A percentile compares a stretch with the other conserved stretches of the same genome.
Conservation (phyloP, 352 stramenopile species). For the Aphanomyces astaci region DNA sequence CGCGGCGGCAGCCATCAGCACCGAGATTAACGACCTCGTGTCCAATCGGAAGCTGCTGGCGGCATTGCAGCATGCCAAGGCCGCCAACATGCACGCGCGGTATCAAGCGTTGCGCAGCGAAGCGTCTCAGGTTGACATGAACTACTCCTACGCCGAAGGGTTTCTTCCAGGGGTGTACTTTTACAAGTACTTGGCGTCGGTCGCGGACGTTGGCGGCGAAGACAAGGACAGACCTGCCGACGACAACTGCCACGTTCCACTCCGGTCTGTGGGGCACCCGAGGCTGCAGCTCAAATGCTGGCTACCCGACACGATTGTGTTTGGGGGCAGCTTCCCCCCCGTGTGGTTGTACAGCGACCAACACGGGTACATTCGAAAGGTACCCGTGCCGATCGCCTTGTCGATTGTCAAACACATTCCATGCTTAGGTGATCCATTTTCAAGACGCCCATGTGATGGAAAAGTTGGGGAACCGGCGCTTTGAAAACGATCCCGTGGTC, state of each 20-base stretch:
- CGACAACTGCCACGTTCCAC: background rate
- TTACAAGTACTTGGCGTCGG: slow-evolving; percentile 20
- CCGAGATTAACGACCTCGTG: background rate
- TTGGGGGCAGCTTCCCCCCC: slow-evolving; percentile 57
- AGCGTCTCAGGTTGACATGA: background rate
- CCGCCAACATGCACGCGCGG: background rate
- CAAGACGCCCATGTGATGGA: slow-evolving; percentile 70
- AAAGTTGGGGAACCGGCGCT: slow-evolving; percentile 36
- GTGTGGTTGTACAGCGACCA: slow-evolving; percentile 69
- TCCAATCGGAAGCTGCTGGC: background rate
- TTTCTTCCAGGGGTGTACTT: slow-evolving; percentile 18
- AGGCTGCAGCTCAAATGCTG: slow-evolving; percentile 27
- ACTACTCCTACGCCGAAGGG: slow-evolving; percentile 26
- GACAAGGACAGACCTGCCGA: background rate
- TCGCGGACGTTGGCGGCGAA: slow-evolving; percentile 11
- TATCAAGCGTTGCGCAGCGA: slow-evolving; percentile 14
- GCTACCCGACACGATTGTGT: slow-evolving; percentile 74
- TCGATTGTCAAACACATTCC: too few species aligned
- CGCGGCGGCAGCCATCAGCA: background rate
- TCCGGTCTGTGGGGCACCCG: background rate
- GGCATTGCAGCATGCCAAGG: slow-evolving; percentile 1
- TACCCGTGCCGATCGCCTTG: background rate
- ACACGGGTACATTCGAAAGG: slow-evolving; percentile 43
- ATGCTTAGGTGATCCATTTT: slow-evolving; percentile 47
- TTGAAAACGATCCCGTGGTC: slow-evolving; percentile 41